Evolutionary conservation across 2,329 filamentous ascomycete genomes (phyloP).

Genomic region (Ascochyta rabiei): DNA sequence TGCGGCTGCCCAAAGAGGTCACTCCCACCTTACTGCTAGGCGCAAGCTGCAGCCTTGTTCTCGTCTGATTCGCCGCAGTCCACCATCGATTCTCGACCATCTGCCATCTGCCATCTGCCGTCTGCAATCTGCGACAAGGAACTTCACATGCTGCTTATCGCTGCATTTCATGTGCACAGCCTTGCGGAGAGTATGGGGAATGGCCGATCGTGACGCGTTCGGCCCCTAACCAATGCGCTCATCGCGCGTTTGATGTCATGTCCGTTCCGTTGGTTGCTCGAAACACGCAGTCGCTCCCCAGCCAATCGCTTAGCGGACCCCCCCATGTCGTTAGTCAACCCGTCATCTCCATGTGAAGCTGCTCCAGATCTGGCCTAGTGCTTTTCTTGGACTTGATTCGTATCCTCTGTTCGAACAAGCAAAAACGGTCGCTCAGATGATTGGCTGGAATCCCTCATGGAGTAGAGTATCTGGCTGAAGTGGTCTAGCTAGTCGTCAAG

Average conservation of each 20-base stretch:
- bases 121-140: conserved; percentile 16
- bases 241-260: conserved; percentile 25
- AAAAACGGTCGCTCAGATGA: no score
- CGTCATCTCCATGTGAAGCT: no score
- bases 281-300: conserved; percentile 2
- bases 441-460: no score
- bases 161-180: conserved; percentile 11
- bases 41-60: conserved; percentile 24
- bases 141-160: conserved; percentile 10
- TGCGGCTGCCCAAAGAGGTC: conserved; percentile 19
- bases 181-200: conserved; percentile 17
- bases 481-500: no score
- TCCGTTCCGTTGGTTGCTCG: conserved; percentile 1
- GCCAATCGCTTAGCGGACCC: conserved; percentile 23
- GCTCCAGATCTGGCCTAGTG: no score
- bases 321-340: neutral
- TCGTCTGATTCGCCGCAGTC: conserved; percentile 31
- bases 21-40: conserved; percentile 22
- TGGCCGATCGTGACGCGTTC: conserved; percentile 16
- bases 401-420: no score
- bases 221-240: conserved; percentile 16
- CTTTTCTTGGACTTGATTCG: no score
- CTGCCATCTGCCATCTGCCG: no score
- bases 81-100: conserved; percentile 18
- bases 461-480: no score